Evolutionary conservation across 2,329 filamentous ascomycete genomes (phyloP).

Genomic region (Seiridium cupressi): DNA sequence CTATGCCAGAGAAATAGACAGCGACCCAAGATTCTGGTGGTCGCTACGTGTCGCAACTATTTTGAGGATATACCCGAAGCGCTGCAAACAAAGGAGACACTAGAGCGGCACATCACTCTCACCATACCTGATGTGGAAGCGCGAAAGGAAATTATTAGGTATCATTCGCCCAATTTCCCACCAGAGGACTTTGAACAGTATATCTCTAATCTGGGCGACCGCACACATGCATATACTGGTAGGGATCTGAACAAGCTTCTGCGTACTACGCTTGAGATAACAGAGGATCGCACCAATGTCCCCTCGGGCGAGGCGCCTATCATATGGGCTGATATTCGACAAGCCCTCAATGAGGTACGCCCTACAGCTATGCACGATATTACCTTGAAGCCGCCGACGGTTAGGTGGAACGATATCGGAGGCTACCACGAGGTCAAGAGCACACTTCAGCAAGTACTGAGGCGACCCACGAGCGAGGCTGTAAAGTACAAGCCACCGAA

Average conservation of each 20-base stretch:
- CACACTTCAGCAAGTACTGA: slow-evolving; percentile 50
- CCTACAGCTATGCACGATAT: slow-evolving; percentile 89
- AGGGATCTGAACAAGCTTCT: slow-evolving; percentile 71
- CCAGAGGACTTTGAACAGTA: slow-evolving; percentile 48
- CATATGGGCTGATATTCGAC: slow-evolving; percentile 48
- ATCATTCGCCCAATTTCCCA: slow-evolving; percentile 48
- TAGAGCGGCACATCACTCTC: slow-evolving; percentile 68
- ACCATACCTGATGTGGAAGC: slow-evolving; percentile 72
- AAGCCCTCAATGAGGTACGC: slow-evolving; percentile 8
- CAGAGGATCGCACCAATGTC: slow-evolving; percentile 17
- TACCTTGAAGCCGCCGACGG: slow-evolving; percentile 81
- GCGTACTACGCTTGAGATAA: slow-evolving; percentile 39
- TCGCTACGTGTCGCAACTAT: slow-evolving; percentile 72
- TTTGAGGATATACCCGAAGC: slow-evolving; percentile 69
- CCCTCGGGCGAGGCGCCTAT: slow-evolving; percentile 15
- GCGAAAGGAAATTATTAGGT: slow-evolving; percentile 71
- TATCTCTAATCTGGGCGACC: slow-evolving; percentile 62
- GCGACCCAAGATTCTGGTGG: slow-evolving; percentile 63
- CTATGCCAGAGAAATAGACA: slow-evolving; percentile 33
- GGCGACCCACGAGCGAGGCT: slow-evolving; percentile 26
- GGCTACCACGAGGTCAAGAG: slow-evolving; percentile 77
- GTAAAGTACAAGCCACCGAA: slow-evolving; percentile 60
- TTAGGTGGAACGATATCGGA: slow-evolving; percentile 84
- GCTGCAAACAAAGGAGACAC: slow-evolving; percentile 63
- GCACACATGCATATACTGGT: slow-evolving; percentile 85